Conservation (phyloP, 768 basidiomycete genomes). For the Lentinus brumalis region DNA sequence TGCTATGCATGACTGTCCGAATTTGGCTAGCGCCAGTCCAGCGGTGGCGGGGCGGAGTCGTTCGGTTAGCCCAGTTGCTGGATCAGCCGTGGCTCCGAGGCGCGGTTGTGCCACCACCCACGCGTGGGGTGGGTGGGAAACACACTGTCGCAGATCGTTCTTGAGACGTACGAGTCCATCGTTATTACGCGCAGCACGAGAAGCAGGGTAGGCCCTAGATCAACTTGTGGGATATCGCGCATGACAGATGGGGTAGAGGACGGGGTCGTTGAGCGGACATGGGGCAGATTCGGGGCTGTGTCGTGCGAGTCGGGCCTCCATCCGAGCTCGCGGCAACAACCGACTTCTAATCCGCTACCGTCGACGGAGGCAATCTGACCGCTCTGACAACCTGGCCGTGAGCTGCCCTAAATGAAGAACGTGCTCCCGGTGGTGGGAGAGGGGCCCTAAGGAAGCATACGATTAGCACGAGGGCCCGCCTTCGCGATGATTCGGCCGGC, state of each 20-base stretch:
- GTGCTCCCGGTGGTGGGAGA: constrained; percentile 3
- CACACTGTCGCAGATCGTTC: constrained; percentile 6
- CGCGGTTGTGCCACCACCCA: background rate
- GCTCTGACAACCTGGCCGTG: background rate
- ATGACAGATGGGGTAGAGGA: background rate
- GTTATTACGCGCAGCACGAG: constrained; percentile 1
- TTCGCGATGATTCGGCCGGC: constrained; percentile 13
- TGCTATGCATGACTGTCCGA: background rate
- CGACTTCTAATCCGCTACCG: background rate
- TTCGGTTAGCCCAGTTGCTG: background rate
- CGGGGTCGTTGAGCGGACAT: constrained; percentile 3
- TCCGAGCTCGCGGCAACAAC: constrained; percentile 3
- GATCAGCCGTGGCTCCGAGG: background rate
- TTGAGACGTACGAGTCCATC: background rate
- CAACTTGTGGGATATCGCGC: background rate
- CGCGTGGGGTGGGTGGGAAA: constrained; percentile 5
- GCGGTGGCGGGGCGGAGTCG: background rate
- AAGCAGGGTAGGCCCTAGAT: background rate
- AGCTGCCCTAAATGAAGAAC: background rate
- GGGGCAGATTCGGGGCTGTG: constrained; percentile 7
- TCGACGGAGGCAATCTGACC: background rate
- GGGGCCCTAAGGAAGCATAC: constrained; percentile 9
- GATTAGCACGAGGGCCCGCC: constrained; percentile 10
- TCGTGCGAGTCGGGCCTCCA: constrained; percentile 1
- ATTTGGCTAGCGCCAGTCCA: background rate